Evolutionary conservation across 768 basidiomycete species (phyloP), one percentile per base, ranked within the genome.

Genomic region (Tricholoma matsutake): DNA sequence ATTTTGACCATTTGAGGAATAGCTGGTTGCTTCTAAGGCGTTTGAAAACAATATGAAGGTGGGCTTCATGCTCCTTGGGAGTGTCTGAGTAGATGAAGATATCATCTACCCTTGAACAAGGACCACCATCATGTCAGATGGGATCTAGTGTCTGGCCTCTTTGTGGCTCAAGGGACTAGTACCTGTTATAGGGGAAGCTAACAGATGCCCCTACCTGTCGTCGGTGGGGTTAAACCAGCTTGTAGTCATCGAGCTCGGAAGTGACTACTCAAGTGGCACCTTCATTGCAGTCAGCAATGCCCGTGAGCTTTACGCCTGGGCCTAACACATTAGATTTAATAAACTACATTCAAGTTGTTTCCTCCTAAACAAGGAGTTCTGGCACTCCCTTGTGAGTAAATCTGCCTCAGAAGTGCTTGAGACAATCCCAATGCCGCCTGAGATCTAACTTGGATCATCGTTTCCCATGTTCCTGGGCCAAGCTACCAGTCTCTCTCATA

Each of bases 51-150:
- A n/a, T n/a, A n/a, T n/a, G n/a, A n/a, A n/a, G n/a, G n/a, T n/a
- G n/a, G n/a, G n/a, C n/a, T n/a, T n/a, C n/a, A n/a, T n/a, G n/a
- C n/a, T n/a, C n/a, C n/a, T n/a, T n/a, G n/a, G n/a, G n/a, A n/a
- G n/a, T n/a, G n/a, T n/a, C n/a, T n/a, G n/a, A n/a, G n/a, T n/a
- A n/a, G n/a, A n/a, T n/a, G n/a, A n/a, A n/a, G n/a, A n/a, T n/a
- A n/a, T n/a, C n/a, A n/a, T 32, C 32, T 32, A 4, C 57, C 57
- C 57, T 58, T 58, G 57, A 51, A 51, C 52, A 43, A 60, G 59
- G 59, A 60, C 52, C 59, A 60, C 52, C 59, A 60, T 54, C 59
- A 60, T 37, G 29, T 60, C 54, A 58, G 16, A 58, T 58, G 59
- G 35, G 39, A 52, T 20, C 59, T 35, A 29, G 52, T 52, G 39